Evolutionary conservation across 352 stramenopile genomes (phyloP).

Genomic region (Globisporangium yorkense): DNA sequence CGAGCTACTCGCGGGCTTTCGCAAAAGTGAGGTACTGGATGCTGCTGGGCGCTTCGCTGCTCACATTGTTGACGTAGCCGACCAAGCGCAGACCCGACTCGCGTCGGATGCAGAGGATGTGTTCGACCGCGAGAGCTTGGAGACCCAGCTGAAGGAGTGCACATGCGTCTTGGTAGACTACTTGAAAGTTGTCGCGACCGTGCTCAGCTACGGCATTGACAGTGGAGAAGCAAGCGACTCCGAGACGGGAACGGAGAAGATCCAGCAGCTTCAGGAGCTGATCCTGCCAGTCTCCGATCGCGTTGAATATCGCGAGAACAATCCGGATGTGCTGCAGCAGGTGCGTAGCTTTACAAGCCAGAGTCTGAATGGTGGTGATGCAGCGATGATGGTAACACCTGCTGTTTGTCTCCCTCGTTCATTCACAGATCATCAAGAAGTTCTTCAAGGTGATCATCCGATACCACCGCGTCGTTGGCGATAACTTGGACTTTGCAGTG

Average conservation of each 20-base stretch:
- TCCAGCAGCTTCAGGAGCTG: conserved; percentile 18
- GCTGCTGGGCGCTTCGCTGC: conserved; percentile 10
- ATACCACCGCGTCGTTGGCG: conserved; percentile 17
- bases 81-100: conserved; percentile 6
- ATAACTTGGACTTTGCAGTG: conserved; percentile 18
- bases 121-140: neutral
- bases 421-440: conserved; percentile 17
- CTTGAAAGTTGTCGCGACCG: conserved; percentile 11
- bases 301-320: neutral
- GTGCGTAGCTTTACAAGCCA: conserved; percentile 3
- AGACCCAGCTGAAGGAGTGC: conserved; percentile 7
- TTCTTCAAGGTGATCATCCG: conserved; percentile 21
- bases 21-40: conserved; percentile 9
- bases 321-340: conserved; percentile 11
- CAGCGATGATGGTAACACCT: too few species aligned
- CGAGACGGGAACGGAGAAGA: neutral
- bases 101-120: conserved; percentile 4
- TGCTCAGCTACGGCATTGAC: conserved; percentile 8
- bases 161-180: conserved; percentile 16
- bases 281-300: conserved; percentile 10
- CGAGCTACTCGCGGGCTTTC: conserved; percentile 6
- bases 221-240: neutral
- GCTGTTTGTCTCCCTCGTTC: neutral
- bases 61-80: conserved; percentile 6
- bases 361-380: neutral